Evolutionary conservation across 2,329 filamentous ascomycete genomes (phyloP).

Genomic region (Davidsoniella neocaledoniae): DNA sequence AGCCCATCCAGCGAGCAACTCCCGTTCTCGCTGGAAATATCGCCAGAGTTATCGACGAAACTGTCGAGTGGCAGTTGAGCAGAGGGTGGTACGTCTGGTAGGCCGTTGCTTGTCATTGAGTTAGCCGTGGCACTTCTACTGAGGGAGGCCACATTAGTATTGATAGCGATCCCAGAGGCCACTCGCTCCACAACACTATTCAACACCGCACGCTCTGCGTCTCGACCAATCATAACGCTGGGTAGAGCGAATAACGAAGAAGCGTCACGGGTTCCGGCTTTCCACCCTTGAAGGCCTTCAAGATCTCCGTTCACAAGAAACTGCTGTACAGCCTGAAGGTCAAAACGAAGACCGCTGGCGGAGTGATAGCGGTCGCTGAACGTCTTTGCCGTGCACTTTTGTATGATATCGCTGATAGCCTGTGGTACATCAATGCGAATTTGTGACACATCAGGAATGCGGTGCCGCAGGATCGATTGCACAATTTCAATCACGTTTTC

Average conservation of each 20-base stretch:
- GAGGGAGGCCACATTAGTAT: conserved; percentile 6
- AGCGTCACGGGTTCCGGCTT: conserved; percentile 67
- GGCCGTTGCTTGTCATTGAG: conserved; percentile 15
- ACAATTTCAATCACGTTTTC: conserved; percentile 75
- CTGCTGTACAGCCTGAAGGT: conserved; percentile 57
- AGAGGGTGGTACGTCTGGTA: conserved; percentile 24
- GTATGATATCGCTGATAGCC: conserved; percentile 63
- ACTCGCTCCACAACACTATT: conserved; percentile 62
- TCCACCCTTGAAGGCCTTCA: conserved; percentile 53
- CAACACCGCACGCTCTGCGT: conserved; percentile 53
- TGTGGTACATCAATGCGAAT: conserved; percentile 73
- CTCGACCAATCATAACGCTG: conserved; percentile 61
- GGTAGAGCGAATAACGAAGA: conserved; percentile 87
- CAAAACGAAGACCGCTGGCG: conserved; percentile 68
- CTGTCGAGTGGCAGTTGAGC: conserved; percentile 31
- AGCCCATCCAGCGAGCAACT: conserved; percentile 37
- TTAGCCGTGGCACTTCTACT: conserved; percentile 8
- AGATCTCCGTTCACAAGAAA: conserved; percentile 61
- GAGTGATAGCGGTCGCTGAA: conserved; percentile 82
- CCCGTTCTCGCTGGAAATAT: conserved; percentile 41
- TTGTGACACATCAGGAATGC: conserved; percentile 59
- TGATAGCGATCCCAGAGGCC: conserved; percentile 43
- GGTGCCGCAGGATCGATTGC: conserved; percentile 67
- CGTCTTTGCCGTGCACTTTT: conserved; percentile 82
- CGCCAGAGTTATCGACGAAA: conserved; percentile 20